Evolutionary conservation across 129 eudicot genomes (phyloP).

Genomic region (Tanacetum coccineum): DNA sequence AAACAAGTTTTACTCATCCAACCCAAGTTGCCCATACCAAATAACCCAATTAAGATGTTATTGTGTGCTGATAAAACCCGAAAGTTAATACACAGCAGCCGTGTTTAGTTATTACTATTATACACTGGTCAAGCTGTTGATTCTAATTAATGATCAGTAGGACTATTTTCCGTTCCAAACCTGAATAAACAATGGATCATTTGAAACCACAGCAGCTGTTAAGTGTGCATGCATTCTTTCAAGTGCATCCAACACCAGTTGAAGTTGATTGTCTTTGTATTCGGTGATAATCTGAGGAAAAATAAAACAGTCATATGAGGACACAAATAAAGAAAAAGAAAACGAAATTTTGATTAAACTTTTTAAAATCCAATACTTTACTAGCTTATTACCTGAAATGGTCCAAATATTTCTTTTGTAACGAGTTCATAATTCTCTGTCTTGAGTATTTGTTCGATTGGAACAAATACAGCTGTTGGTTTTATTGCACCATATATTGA

Average conservation of each 20-base stretch:
- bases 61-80: too few species aligned
- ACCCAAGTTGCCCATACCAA: too few species aligned
- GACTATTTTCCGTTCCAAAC: constrained; percentile 39
- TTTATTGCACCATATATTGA: constrained; percentile 79
- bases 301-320: neutral
- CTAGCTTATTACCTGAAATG: constrained; percentile 70
- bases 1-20: too few species aligned
- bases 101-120: too few species aligned
- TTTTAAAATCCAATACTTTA: neutral
- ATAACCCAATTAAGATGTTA: too few species aligned
- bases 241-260: constrained; percentile 74
- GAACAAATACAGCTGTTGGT: constrained; percentile 93
- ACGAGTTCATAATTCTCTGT: constrained; percentile 69
- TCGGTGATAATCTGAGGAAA: constrained; percentile 67
- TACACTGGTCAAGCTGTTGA: too few species aligned
- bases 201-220: constrained; percentile 97
- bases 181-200: constrained; percentile 76
- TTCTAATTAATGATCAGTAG: too few species aligned
- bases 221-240: constrained; percentile 98
- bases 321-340: neutral
- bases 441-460: constrained; percentile 84
- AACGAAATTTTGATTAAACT: neutral
- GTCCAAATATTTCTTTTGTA: constrained; percentile 90
- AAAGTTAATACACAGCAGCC: too few species aligned
- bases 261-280: constrained; percentile 77